Base-by-base conservation (phyloP, 1,284 basidiomycete genomes). In the Stereum hirsutum region DNA sequence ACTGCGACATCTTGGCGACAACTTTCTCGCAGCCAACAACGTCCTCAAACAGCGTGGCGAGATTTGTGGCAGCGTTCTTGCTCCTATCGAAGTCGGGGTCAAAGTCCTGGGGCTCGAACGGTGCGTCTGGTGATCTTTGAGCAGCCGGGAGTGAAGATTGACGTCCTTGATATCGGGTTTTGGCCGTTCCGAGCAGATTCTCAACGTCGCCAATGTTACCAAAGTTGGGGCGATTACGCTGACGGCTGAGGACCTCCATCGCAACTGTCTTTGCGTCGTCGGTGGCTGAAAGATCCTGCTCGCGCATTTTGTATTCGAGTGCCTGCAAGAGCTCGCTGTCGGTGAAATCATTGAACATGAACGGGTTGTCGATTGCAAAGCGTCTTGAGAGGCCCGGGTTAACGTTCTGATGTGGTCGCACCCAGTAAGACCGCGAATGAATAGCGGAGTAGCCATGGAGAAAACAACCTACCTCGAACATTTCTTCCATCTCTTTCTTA, bases 151-250 rank as follows among this genome's bases (percentile, higher is more conserved):
- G 44, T 3, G 56, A 52, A 4, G 57, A 56, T 48, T 66, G 63
- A 6, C 79, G 72, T 24, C 59, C 54, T 48, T 74, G 66, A 49
- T 69, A 74, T 15, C 64, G 63, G 6, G 49, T 53, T 51, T 84
- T 84, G 0, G 79, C 79, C 25, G 64, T 52, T 0, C 63, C 61
- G 5, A 84, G 61, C 5, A 81, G 30, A 49, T 83, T 84, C 49
- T 84, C 80, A 5, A 84, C 78, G 49, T 74, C 80, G 2, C 81
- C 81, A 1, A 63, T 75, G 48, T 82, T 82, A 1, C 79, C 80
- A 51, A 82, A 82, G 55, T 81, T 79, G 4, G 79, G 78, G 2
- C 73, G 66, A 43, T 68, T 73, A 34, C 74, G 66, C 35, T 60
- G 60, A 4, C 77, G 73, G 33, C 60, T 63, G 4, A 82, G 64